A percentile compares a stretch with the other conserved stretches of the same genome.
These are phyloP conservation scores for Monosporozyma unispora DNA, from an alignment of 805 yeast species.

Conservation along the genomic window DNA sequence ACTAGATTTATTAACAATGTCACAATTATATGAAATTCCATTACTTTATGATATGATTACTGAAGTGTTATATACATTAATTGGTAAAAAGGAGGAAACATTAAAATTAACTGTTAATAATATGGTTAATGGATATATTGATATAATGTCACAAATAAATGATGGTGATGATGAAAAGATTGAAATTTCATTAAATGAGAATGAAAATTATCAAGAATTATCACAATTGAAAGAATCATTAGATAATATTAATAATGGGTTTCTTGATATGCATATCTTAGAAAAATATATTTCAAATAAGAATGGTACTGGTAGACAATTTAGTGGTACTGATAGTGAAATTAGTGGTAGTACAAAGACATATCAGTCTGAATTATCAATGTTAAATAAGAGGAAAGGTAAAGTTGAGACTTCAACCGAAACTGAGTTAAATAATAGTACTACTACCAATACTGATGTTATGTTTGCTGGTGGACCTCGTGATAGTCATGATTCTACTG, in stretches of 20 bases:
- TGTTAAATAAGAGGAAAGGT: background rate
- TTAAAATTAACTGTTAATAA: constrained; percentile 3
- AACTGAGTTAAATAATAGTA: background rate
- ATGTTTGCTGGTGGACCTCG: constrained; percentile 22
- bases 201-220: constrained; percentile 29
- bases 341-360: background rate
- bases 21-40: constrained; percentile 62
- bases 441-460: constrained; percentile 8
- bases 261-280: constrained; percentile 45
- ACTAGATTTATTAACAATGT: constrained; percentile 50
- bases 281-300: constrained; percentile 37
- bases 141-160: constrained; percentile 13
- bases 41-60: constrained; percentile 58
- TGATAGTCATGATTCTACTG: constrained; percentile 20
- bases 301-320: constrained; percentile 13
- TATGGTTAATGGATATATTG: constrained; percentile 16
- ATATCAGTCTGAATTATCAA: background rate
- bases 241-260: constrained; percentile 58
- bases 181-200: constrained; percentile 16
- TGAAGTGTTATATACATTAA: constrained; percentile 60
- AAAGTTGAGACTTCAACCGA: background rate
- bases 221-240: constrained; percentile 47
- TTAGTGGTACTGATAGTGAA: constrained; percentile 7
- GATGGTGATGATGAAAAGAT: constrained; percentile 19
- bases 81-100: constrained; percentile 57